Conservation (phyloP, 2,329 filamentous ascomycete genomes). For the Aspergillus costaricaensis region DNA sequence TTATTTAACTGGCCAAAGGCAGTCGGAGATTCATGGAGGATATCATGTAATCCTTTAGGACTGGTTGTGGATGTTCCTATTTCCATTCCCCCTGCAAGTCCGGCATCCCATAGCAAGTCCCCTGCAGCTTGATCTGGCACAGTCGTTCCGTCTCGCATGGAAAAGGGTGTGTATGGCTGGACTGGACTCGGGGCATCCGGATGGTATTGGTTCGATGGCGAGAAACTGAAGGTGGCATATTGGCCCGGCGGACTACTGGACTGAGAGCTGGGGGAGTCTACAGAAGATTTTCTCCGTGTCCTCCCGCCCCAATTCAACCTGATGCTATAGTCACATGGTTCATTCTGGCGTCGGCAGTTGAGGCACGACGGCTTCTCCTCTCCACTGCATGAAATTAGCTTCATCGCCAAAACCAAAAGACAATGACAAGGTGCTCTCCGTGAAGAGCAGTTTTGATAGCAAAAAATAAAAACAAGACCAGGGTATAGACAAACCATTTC, state of each 20-base stretch:
- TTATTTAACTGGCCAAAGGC: constrained; percentile 21
- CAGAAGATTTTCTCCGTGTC: constrained; percentile 58
- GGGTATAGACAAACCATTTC: constrained; percentile 61
- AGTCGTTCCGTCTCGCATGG: constrained; percentile 9
- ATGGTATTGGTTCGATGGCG: constrained; percentile 13
- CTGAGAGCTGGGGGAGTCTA: constrained; percentile 35
- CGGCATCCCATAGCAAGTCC: constrained; percentile 19
- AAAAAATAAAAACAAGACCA: not conserved
- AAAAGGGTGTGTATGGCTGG: constrained; percentile 7
- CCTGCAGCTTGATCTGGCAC: constrained; percentile 11
- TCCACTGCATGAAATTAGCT: constrained; percentile 51
- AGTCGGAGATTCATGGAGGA: constrained; percentile 22
- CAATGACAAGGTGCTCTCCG: not conserved
- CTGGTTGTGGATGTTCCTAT: constrained; percentile 20
- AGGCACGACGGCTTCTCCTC: constrained; percentile 73
- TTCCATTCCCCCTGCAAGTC: constrained; percentile 14
- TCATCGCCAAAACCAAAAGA: not conserved
- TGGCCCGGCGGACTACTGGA: constrained; percentile 26
- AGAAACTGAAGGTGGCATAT: constrained; percentile 19
- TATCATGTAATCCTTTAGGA: constrained; percentile 26
- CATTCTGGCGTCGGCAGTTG: constrained; percentile 72
- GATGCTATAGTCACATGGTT: constrained; percentile 78
- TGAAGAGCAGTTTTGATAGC: not conserved
- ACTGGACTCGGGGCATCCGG: constrained; percentile 7
- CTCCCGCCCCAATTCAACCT: constrained; percentile 79